Evolutionary conservation across 2,329 filamentous ascomycete species (phyloP), one percentile per base, ranked within the genome.

Genomic region (Cladophialophora bantiana): DNA sequence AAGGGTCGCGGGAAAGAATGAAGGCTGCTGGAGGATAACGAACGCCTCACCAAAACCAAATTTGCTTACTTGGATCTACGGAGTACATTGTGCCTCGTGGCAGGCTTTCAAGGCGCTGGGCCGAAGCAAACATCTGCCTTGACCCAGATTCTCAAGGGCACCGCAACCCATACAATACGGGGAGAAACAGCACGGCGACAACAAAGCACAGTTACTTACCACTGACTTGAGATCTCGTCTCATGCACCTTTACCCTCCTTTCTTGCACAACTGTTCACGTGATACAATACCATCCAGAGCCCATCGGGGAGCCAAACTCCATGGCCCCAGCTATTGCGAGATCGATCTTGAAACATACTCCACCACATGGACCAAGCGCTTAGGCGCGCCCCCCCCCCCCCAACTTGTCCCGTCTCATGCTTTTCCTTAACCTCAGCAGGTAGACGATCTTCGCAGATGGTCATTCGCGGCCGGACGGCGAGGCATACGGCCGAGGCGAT

Each of bases 1-100:
- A 62, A 52, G 67, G 61, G 9, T 36, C 59, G 31, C 68, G 62
- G 42, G 62, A 70, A 54, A 62, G 40, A 48, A 54, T 65, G 31
- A 57, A 67, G 20, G 52, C 26, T 38, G 67, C 66, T 34, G 67
- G 67, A 15, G 67, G 67, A 38, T 57, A 32, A 58, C 6, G 13
- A 18, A 52, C 15, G 31, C 32, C 36, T 15, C n/a, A 7, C 34
- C 42, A 6, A 42, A 42, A 35, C 26, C 42, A 59, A 12, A 32
- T 31, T 59, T 4, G 40, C 40, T 50, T 12, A 59, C 57, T 40
- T 48, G 20, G 13, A 57, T 12, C 18, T 15, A 13, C 36, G 12
- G 12, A 1, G 7, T 13, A 9, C n/a, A 50, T 26, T 13, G 13
- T 18, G 6, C 42, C 18, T 48, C 42, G 9, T 10, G 45, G 9